Evolutionary conservation across 495 filamentous ascomycete genomes (phyloP), one percentile per base, ranked within the genome.

Genomic region (Neurospora sp.): DNA sequence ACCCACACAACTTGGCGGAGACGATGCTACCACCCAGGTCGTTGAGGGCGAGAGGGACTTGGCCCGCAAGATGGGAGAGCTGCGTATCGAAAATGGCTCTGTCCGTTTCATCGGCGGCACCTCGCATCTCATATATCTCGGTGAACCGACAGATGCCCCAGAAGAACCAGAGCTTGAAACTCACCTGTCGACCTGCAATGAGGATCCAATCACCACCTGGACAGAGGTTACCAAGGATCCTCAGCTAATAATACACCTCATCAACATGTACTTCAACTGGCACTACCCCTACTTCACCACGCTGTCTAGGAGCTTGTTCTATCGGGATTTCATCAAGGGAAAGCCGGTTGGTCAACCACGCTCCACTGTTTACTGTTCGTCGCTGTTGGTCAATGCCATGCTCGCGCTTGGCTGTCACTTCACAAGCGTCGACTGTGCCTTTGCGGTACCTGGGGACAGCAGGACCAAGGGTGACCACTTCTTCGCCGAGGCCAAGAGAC

Each of bases 211-310:
- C 37, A 89, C 88, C 12, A 93, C 90, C 71, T 99, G 96, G 96
- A 97, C 96, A 4, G 86, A 84, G 42, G 94, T 97, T 27, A 97
- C 95, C 10, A 85, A 89, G 59, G 92, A 98, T 79, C 82, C 90
- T 20, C 89, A 90, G 20, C 84, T 97, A 11, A 89, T 98, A 74
- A 88, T 89, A 16, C 96, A 98, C 83, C 88, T 99, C 12, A 88
- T 99, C 77, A 94, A 92, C 73, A 94, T 98, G 93, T 99, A 99
- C 82, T 98, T 98, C 82, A 92, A 91, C 39, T 99, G 96, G 94
- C 96, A 99, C 77, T 99, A 98, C 80, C 91, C 95, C 12, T 98
- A 94, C 81, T 99, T 99, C 83, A 95, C 93, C 12, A 95, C 92
- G 0, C 87, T 98, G 7, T 94, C 94, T n/a, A 96, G 92, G 80